Evolutionary conservation across 2,329 filamentous ascomycete species (phyloP).

Genomic region (Ophiostoma novo-ulmi): DNA sequence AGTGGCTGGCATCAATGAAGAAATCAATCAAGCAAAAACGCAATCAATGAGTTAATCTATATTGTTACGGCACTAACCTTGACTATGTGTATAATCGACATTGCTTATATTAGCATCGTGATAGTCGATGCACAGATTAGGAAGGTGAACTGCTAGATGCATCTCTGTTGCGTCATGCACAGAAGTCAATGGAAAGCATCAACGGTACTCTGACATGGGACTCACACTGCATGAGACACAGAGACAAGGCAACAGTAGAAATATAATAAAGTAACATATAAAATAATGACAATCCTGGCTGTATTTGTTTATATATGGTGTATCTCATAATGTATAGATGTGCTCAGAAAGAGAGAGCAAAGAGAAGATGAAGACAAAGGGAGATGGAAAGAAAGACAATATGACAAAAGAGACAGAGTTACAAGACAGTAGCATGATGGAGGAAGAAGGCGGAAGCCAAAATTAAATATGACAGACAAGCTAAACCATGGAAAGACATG

Average conservation of each 20-base stretch:
- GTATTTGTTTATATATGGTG: slow-evolving; percentile 9
- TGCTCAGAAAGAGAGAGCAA: background rate
- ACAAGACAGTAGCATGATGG: too few species aligned
- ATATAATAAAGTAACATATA: background rate
- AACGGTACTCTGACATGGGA: background rate
- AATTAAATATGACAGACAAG: background rate
- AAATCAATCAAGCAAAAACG: background rate
- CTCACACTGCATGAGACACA: too few species aligned
- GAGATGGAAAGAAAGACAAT: background rate
- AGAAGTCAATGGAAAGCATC: background rate
- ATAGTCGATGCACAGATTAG: background rate
- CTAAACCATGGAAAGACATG: background rate
- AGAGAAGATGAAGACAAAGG: background rate
- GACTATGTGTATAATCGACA: background rate
- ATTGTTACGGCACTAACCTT: background rate
- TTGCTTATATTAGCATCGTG: background rate
- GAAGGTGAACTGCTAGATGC: background rate
- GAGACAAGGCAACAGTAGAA: background rate
- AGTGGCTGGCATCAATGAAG: background rate
- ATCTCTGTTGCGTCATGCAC: background rate
- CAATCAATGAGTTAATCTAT: background rate
- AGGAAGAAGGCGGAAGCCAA: background rate
- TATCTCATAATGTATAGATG: slow-evolving; percentile 6
- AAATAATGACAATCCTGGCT: background rate
- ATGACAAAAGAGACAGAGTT: background rate